These are phyloP conservation scores for Talaromyces sp. DNA, from an alignment of 2,329 filamentous ascomycete species.

Conservation along the genomic window DNA sequence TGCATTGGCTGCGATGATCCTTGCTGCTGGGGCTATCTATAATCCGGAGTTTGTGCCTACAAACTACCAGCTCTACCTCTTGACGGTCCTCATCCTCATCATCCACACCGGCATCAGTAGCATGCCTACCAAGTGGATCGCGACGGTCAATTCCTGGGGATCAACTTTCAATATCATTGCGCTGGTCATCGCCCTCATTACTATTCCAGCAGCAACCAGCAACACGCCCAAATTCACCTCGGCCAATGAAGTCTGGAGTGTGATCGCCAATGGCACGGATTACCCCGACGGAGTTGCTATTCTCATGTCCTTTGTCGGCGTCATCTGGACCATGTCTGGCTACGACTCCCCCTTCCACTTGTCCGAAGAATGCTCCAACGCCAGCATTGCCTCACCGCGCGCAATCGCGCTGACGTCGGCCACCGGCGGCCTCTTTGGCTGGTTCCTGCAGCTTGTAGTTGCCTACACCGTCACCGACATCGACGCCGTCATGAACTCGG, in stretches of 20 bases:
- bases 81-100: slow-evolving; percentile 64
- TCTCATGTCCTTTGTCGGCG: slow-evolving; percentile 66
- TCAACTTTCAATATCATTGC: slow-evolving; percentile 68
- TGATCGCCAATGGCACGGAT: slow-evolving; percentile 62
- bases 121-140: slow-evolving; percentile 67
- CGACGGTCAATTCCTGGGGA: slow-evolving; percentile 64
- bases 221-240: slow-evolving; percentile 56
- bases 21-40: slow-evolving; percentile 64
- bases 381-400: slow-evolving; percentile 63
- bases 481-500: slow-evolving; percentile 52
- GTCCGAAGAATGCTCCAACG: slow-evolving; percentile 72
- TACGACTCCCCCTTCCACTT: slow-evolving; percentile 69
- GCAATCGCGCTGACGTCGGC: slow-evolving; percentile 67
- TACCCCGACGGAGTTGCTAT: slow-evolving; percentile 65
- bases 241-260: slow-evolving; percentile 59
- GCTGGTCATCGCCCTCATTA: slow-evolving; percentile 61
- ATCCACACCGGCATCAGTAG: slow-evolving; percentile 64
- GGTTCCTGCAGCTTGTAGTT: slow-evolving; percentile 69
- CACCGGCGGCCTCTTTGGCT: slow-evolving; percentile 64
- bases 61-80: slow-evolving; percentile 63
- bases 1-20: slow-evolving; percentile 63
- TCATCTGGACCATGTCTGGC: slow-evolving; percentile 66
- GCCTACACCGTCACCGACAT: slow-evolving; percentile 69
- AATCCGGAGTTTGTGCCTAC: slow-evolving; percentile 62
- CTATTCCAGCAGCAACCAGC: slow-evolving; percentile 60